phyloP scores from a whole-genome alignment of 306 rosid species.

The Acmispon strigosus region DNA sequence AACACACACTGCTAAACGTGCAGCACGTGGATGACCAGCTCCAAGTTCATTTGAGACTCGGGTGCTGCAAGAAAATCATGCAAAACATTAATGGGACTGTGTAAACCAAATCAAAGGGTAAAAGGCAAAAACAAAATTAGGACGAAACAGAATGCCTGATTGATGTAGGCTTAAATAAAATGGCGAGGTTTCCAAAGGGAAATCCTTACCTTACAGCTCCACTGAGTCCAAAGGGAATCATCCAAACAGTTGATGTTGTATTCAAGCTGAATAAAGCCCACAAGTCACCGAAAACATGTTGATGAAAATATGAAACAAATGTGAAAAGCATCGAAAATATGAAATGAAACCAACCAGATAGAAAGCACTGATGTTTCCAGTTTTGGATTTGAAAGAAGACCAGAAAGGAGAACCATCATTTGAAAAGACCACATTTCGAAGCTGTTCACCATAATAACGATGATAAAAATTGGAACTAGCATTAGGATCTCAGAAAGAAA shows the following conservation, averaged over 20 bases:
- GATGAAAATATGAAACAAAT: background rate
- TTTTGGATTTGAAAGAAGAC: constrained; percentile 59
- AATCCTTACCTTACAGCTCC: constrained; percentile 59
- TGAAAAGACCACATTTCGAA: constrained; percentile 65
- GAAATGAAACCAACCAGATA: constrained; percentile 38
- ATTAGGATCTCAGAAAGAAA: background rate
- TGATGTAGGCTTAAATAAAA: background rate
- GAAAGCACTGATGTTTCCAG: constrained; percentile 70
- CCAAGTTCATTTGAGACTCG: constrained; percentile 37
- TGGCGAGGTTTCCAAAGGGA: too few relatives aligned
- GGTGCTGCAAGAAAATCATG: constrained; percentile 35
- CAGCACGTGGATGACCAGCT: constrained; percentile 29
- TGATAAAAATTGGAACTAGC: background rate
- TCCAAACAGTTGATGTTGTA: constrained; percentile 47
- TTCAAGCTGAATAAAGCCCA: constrained; percentile 40
- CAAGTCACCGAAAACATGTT: background rate
- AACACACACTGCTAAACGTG: constrained; percentile 27
- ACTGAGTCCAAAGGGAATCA: constrained; percentile 71
- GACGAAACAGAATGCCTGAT: background rate
- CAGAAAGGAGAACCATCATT: too few relatives aligned
- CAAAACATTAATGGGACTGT: background rate
- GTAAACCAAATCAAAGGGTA: background rate
- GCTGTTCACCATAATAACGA: constrained; percentile 38
- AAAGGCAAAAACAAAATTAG: background rate
- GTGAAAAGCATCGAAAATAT: background rate